Conservation (phyloP, 2,329 filamentous ascomycete genomes). For the Podosphaera xanthii region DNA sequence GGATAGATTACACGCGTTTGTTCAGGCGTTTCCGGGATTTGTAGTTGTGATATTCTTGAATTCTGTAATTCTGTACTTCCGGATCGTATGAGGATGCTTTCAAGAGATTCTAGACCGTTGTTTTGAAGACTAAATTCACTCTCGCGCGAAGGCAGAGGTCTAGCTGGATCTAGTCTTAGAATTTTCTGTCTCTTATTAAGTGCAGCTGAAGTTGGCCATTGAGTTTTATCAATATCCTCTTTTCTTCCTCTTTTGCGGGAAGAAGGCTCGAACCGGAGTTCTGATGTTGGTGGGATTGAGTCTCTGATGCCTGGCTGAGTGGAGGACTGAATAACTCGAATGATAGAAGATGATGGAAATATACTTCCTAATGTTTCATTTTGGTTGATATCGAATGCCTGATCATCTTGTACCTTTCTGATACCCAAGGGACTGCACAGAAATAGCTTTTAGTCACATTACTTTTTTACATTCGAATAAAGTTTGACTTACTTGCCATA, state of each 20-base stretch:
- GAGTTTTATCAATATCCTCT: constrained; percentile 3
- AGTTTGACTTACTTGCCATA: constrained; percentile 13
- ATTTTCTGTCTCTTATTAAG: constrained; percentile 13
- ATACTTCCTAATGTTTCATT: constrained; percentile 12
- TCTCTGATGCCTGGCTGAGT: constrained; percentile 10
- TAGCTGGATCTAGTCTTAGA: constrained; percentile 10
- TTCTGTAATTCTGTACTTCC: constrained; percentile 4
- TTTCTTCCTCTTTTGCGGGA: constrained; percentile 11
- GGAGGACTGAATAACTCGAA: constrained; percentile 14
- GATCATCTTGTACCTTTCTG: constrained; percentile 16
- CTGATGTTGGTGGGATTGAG: constrained; percentile 15
- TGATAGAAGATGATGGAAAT: constrained; percentile 10
- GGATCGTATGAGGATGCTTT: constrained; percentile 10
- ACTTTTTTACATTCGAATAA: background rate
- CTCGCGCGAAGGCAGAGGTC: constrained; percentile 14
- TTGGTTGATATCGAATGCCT: constrained; percentile 15
- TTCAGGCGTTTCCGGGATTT: constrained; percentile 4
- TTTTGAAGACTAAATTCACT: constrained; percentile 2
- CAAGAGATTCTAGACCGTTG: background rate
- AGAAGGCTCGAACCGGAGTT: constrained; percentile 12
- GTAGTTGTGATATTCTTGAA: constrained; percentile 8
- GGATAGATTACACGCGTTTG: constrained; percentile 2
- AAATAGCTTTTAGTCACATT: constrained; percentile 3
- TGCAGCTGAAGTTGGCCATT: constrained; percentile 4
- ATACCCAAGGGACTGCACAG: constrained; percentile 11